Conservation (phyloP, 163 green algal species). For the Chloromonas sp. region DNA sequence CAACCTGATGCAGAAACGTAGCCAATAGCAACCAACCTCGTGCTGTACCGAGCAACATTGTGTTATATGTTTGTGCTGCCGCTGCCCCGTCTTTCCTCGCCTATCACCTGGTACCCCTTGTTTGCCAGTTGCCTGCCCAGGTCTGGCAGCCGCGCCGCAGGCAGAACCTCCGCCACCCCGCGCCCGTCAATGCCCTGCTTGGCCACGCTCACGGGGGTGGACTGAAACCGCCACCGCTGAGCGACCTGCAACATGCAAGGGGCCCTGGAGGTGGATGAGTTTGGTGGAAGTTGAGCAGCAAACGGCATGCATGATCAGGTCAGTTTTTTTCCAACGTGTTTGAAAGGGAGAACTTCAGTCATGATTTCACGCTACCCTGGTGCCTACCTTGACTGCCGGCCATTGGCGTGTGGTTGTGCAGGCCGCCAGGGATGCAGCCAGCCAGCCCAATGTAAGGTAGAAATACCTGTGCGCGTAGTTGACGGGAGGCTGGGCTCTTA, state of each 20-base stretch:
- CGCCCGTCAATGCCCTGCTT: slow-evolving; percentile 33
- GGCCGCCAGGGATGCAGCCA: slow-evolving; percentile 80
- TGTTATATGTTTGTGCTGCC: not conserved
- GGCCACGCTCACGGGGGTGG: slow-evolving; percentile 17
- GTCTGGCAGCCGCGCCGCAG: slow-evolving; percentile 62
- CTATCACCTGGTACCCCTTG: slow-evolving; percentile 71
- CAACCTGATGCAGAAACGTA: no score
- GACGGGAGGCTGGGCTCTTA: no score
- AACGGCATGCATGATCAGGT: no score
- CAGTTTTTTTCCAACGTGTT: no score
- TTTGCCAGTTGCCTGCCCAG: slow-evolving; percentile 57
- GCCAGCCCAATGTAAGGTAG: slow-evolving; percentile 68
- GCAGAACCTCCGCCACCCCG: slow-evolving; percentile 46
- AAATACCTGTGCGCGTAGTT: slow-evolving; percentile 64
- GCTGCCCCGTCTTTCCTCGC: no score
- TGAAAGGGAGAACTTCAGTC: no score
- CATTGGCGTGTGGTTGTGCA: slow-evolving; percentile 86
- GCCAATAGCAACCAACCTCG: no score
- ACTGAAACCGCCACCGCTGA: slow-evolving; percentile 58
- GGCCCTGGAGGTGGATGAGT: no score
- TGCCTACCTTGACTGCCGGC: slow-evolving; percentile 67
- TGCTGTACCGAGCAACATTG: no score
- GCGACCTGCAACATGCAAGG: slow-evolving; percentile 37
- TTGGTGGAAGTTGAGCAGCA: no score
- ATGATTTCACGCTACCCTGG: no score